Evolutionary conservation across 331 rosid genomes (phyloP).

Genomic region (Phaseolus coccineus): DNA sequence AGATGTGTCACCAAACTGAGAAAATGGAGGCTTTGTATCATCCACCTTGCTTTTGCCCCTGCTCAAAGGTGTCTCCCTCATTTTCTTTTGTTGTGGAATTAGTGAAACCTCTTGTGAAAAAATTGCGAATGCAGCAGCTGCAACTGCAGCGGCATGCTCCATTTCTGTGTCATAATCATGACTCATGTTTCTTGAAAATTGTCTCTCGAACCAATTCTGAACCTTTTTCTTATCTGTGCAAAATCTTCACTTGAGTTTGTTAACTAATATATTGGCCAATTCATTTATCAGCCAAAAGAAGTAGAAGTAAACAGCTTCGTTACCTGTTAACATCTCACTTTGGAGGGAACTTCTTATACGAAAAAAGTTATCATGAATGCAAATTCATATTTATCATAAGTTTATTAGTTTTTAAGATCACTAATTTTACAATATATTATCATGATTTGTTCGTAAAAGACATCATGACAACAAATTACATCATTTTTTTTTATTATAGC

Average conservation of each 20-base stretch:
- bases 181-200: constrained; percentile 60
- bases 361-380: too few species aligned
- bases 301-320: constrained; percentile 9
- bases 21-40: constrained; percentile 41
- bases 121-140: constrained; percentile 80
- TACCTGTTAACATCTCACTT: background rate
- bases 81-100: constrained; percentile 30
- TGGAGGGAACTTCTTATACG: background rate
- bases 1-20: constrained; percentile 46
- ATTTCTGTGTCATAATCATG: constrained; percentile 59
- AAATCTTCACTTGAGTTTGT: constrained; percentile 21
- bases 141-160: constrained; percentile 72
- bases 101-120: constrained; percentile 50
- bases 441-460: too few species aligned
- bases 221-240: constrained; percentile 62
- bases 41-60: constrained; percentile 56
- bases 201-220: constrained; percentile 69
- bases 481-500: too few species aligned
- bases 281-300: constrained; percentile 11
- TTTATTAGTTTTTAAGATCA: too few species aligned
- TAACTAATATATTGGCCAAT: constrained; percentile 19
- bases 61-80: constrained; percentile 10
- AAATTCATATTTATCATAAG: too few species aligned
- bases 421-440: too few species aligned
- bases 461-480: too few species aligned